Evolutionary conservation across 106 monocot species (phyloP).

Genomic region (Hemerocallis citrina): DNA sequence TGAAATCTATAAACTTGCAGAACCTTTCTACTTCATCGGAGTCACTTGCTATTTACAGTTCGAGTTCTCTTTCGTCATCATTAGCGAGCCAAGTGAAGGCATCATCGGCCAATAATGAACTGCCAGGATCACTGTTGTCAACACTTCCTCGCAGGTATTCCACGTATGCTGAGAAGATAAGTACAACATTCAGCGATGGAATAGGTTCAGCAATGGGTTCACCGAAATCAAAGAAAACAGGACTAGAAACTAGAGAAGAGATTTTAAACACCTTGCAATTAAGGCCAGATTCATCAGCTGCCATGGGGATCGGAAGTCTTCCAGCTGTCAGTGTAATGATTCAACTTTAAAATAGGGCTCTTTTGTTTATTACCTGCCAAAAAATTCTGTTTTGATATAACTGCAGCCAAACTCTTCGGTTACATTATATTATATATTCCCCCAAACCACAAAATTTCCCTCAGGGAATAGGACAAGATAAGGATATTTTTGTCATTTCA

Average conservation of each 20-base stretch:
- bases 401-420: too few relatives aligned
- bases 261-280: slow-evolving; percentile 35
- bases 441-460: too few relatives aligned
- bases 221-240: slow-evolving; percentile 85
- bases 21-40: slow-evolving; percentile 22
- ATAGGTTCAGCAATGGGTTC: slow-evolving; percentile 39
- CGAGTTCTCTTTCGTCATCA: slow-evolving; percentile 22
- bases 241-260: slow-evolving; percentile 75
- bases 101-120: slow-evolving; percentile 22
- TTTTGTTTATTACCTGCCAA: too few relatives aligned
- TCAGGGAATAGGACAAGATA: too few relatives aligned
- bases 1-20: slow-evolving; percentile 30
- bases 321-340: slow-evolving; percentile 38
- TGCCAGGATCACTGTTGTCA: slow-evolving; percentile 27
- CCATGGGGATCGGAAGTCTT: slow-evolving; percentile 22
- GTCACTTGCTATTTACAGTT: slow-evolving; percentile 23
- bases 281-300: slow-evolving; percentile 39
- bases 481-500: too few relatives aligned
- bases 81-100: slow-evolving; percentile 19
- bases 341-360: too few relatives aligned
- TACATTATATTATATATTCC: too few relatives aligned
- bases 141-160: slow-evolving; percentile 40
- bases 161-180: slow-evolving; percentile 67
- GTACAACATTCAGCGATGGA: slow-evolving; percentile 49
- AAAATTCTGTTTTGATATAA: too few relatives aligned